These are phyloP conservation scores for Tetradesmus obliquus DNA, from an alignment of 139 green algal species.

Conservation along the genomic window DNA sequence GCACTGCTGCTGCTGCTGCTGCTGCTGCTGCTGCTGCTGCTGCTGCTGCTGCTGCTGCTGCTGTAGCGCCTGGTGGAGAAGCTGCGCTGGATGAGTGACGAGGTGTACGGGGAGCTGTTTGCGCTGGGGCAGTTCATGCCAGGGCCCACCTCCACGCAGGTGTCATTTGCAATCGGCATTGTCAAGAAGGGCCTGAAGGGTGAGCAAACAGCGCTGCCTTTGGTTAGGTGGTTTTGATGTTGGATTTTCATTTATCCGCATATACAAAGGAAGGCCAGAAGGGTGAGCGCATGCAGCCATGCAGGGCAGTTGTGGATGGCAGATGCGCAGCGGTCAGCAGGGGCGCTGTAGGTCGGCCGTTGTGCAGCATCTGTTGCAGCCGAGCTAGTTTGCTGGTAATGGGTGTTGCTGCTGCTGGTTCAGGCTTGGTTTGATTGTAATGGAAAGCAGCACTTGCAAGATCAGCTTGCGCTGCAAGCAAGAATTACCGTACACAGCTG, in stretches of 20 bases:
- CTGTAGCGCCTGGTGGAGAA: conserved; percentile 80
- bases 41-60: not conserved
- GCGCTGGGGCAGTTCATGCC: conserved; percentile 90
- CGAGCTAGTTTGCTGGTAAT: not conserved
- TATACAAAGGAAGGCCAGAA: too few relatives aligned
- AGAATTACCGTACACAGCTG: too few relatives aligned
- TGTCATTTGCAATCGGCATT: conserved; percentile 86
- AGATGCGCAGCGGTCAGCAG: not conserved
- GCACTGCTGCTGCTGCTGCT: not conserved
- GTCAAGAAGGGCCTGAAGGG: conserved; percentile 84
- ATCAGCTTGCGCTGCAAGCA: too few relatives aligned
- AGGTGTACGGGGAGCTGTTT: conserved; percentile 92
- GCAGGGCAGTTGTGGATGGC: not conserved
- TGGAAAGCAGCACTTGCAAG: not conserved
- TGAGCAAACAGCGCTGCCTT: not conserved
- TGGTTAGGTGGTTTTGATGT: too few relatives aligned
- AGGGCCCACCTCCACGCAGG: conserved; percentile 91
- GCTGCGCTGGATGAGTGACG: conserved; percentile 80
- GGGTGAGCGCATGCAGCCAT: too few relatives aligned
- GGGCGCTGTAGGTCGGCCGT: too few relatives aligned
- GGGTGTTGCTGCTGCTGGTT: not conserved
- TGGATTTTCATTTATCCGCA: too few relatives aligned
- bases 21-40: not conserved
- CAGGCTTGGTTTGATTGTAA: too few relatives aligned
- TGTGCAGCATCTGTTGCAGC: too few relatives aligned